Base-by-base conservation (phyloP, 75 land plant species). In the Chamaecyparis obtusa region DNA sequence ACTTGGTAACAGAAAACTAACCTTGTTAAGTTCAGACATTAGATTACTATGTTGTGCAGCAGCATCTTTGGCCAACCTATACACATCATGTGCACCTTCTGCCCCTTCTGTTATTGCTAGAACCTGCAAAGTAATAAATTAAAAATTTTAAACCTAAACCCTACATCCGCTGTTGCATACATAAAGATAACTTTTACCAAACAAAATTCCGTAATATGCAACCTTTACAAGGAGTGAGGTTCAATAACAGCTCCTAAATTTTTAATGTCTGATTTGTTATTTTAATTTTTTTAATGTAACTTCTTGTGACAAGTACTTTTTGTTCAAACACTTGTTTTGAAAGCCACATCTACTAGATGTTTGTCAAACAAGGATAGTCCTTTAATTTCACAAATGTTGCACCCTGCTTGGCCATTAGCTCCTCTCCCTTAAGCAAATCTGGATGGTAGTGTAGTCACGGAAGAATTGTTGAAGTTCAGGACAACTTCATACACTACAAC, bases 21-120 rank as follows among this genome's bases (percentile, higher is more conserved):
- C 99, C 96, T 95, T 95, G 30, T 94, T 92, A 89, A 96, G 93
- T 84, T 97, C 91, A 82, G 89, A 90, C 91, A 94, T 93, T 37
- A 97, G 92, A 86, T 92, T 81, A 57, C 84, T 86, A 82, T 94
- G 96, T 71, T 92, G 87, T 32, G 86, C 87, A 64, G 93, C 90
- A 87, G 98, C 99, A 87, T 95, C 98, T 91, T 95, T 95, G 84
- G 95, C 99, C 87, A 97, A 87, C 79, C 78, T 92, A 86, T 95
- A 94, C 85, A 97, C 98, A 91, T 97, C 98, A 87, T 92, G 91
- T 60, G 95, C 90, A 80, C 92, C 94, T 86, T 95, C 95, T 51
- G 94, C 90, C 77, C 92, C 94, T 85, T 95, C 95, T 35, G 99
- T 94, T 82, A 97, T 96, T 85, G 96, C 98, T 87, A 97, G 85